Base-by-base conservation (phyloP, 805 yeast genomes). In the Starmerella tilneyi region DNA sequence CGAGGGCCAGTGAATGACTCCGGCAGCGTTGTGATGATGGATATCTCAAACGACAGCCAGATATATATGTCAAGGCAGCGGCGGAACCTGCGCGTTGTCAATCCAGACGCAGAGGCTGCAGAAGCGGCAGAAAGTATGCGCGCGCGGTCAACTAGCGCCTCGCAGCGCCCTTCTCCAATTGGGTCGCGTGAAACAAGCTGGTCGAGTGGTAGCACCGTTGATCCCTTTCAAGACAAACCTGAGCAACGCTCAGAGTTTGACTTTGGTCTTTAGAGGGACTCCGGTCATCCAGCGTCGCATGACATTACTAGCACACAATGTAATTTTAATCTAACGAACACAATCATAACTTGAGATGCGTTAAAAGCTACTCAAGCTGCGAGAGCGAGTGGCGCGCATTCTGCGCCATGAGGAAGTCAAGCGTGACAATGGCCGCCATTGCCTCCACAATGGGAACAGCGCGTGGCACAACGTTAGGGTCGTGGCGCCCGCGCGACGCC, bases 361-460 rank as follows among this genome's bases (percentile, higher is more conserved):
- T 38, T 7, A 5, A 7, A 17, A 15, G 4, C 23, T 31, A 48
- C 28, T 43, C 41, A 17, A 46, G 43, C 24, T 35, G 30, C 21
- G 36, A 35, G 77, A 71, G 43, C 68, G 73, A 41, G 55, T 81
- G 85, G 65, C 98, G 78, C 26, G 94, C 71, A 64, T 83, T 81
- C 68, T 89, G 98, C 38, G 88, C 73, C 67, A 92, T 66, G 46
- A 82, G 67, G 45, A 84, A 78, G 63, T 92, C 98, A 34, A 89
- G 89, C 52, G 89, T 66, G 2, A 85, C 96, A 54, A 92, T 71
- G n/a, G 96, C 92, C 40, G 97, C 76, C 97, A 92, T 89, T 32
- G 97, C 84, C 70, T 92, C 98, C 24, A 92, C 97, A 59, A 92
- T 92, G 43, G 98, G 97, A 50, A 92, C 85, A 31, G 98, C 98